Evolutionary conservation across 2,329 filamentous ascomycete species (phyloP).

Genomic region (Curvularia sp.): DNA sequence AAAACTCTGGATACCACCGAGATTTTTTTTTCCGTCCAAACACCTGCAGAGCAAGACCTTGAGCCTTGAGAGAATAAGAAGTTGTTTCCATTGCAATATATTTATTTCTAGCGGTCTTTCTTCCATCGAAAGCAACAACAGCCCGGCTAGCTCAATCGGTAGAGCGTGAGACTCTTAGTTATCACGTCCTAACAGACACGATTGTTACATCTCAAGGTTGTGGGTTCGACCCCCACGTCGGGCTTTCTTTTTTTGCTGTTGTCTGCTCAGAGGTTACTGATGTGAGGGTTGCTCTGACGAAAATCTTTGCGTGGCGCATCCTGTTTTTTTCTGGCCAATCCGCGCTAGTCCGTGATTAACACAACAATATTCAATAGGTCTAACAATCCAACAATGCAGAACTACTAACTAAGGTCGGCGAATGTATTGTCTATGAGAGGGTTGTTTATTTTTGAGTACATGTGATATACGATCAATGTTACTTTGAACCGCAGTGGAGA

Average conservation of each 20-base stretch:
- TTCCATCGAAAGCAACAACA: conserved; percentile 10
- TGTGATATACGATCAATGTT: too few relatives aligned
- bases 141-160: conserved; percentile 45
- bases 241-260: conserved; percentile 9
- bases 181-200: conserved; percentile 18
- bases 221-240: conserved; percentile 11
- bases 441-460: too few relatives aligned
- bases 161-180: conserved; percentile 53
- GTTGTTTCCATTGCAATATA: not conserved
- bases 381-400: not conserved
- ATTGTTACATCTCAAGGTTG: conserved; percentile 25
- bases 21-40: not conserved
- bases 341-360: not conserved
- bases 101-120: too few relatives aligned
- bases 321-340: not conserved
- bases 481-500: too few relatives aligned
- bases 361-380: not conserved
- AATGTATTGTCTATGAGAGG: too few relatives aligned
- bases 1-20: conserved; percentile 1
- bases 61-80: not conserved
- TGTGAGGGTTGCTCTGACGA: not conserved
- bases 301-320: not conserved
- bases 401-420: not conserved
- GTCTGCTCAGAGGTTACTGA: not conserved
- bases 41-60: not conserved